Conservation (phyloP, 371 early-diverging fungal species). For the Mucor racemosus region DNA sequence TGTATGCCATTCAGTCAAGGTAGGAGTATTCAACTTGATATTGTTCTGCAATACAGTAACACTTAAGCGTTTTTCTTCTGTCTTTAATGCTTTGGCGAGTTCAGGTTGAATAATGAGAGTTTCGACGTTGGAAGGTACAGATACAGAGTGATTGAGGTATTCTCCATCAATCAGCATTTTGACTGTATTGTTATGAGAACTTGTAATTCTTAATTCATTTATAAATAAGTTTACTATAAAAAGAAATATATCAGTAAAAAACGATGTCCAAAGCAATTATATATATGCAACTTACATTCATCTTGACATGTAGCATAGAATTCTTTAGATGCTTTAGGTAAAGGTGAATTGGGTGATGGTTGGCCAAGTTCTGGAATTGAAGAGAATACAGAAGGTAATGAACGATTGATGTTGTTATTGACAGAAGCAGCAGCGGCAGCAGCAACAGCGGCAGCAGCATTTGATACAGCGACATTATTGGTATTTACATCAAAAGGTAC, state of each 20-base stretch:
- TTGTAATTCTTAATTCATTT: slow-evolving; percentile 12
- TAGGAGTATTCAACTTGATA: slow-evolving; percentile 27
- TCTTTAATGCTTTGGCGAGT: slow-evolving; percentile 22
- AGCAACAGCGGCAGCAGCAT: neutral
- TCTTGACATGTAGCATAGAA: slow-evolving; percentile 21
- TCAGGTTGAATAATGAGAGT: slow-evolving; percentile 33
- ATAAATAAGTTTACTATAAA: slow-evolving; percentile 21
- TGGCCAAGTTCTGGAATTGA: neutral
- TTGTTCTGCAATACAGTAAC: slow-evolving; percentile 43
- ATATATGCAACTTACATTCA: slow-evolving; percentile 8
- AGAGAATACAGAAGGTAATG: neutral
- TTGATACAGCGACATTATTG: neutral
- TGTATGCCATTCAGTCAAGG: slow-evolving; percentile 28
- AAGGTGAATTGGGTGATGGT: slow-evolving; percentile 9
- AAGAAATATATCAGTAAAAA: no score
- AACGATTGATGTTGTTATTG: neutral
- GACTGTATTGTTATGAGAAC: slow-evolving; percentile 15
- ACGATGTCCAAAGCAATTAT: no score
- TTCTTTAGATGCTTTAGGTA: slow-evolving; percentile 18
- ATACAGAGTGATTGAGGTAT: slow-evolving; percentile 37
- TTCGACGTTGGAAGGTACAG: slow-evolving; percentile 31
- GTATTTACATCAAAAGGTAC: neutral
- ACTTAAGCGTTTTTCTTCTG: slow-evolving; percentile 31
- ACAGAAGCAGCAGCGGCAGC: slow-evolving; percentile 1
- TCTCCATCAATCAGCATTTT: slow-evolving; percentile 30